These are phyloP conservation scores for Gossypium raimondii DNA, from an alignment of 345 rosid species.

Conservation along the genomic window DNA sequence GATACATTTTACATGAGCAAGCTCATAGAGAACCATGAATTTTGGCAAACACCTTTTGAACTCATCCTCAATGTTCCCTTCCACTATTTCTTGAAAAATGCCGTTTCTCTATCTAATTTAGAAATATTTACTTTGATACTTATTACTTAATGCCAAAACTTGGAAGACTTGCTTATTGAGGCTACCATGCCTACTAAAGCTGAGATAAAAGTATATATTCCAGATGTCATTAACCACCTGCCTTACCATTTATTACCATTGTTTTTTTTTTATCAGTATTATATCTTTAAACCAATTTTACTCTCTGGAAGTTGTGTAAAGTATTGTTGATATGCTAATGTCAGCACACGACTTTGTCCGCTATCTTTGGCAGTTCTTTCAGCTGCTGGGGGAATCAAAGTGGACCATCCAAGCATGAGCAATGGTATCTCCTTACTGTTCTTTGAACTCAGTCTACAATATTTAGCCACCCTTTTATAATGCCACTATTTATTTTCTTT, in stretches of 20 bases:
- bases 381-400: slow-evolving; percentile 91
- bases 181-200: background rate
- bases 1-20: background rate
- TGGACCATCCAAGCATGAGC: slow-evolving; percentile 53
- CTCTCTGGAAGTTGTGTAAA: background rate
- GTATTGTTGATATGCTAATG: background rate
- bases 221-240: background rate
- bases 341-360: background rate
- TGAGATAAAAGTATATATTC: background rate
- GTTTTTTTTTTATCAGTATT: background rate
- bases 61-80: background rate
- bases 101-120: background rate
- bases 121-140: background rate
- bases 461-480: slow-evolving; percentile 6
- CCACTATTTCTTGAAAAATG: background rate
- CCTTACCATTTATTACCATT: background rate
- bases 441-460: background rate
- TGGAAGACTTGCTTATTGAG: background rate
- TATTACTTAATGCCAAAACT: background rate
- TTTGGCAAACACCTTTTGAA: background rate
- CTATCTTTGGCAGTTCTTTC: slow-evolving; percentile 72
- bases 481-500: background rate
- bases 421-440: slow-evolving; percentile 38
- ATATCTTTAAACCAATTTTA: background rate
- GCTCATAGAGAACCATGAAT: background rate